Base-by-base conservation (phyloP, 2,329 filamentous ascomycete species). In the Trichoderma lentiforme region DNA sequence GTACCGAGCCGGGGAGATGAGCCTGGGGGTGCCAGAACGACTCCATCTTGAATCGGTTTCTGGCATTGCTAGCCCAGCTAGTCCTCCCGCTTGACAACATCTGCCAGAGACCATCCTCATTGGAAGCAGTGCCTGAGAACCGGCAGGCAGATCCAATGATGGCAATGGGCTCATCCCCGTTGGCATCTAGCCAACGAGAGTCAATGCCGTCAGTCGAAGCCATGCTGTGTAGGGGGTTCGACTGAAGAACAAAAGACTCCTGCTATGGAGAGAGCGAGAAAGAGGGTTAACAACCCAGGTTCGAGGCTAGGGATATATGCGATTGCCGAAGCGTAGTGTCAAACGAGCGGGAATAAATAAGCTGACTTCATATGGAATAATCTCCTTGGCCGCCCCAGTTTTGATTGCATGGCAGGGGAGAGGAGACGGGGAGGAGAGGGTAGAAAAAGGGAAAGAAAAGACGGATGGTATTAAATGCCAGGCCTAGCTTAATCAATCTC, bases 131-230 rank as follows among this genome's bases (percentile, higher is more conserved):
- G 3, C 82, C 82, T 6, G 82, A 80, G 34, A 84, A 82, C 12
- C 82, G 80, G 73, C 82, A 84, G 5, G 77, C 81, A n/a, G 62
- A 80, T 65, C 83, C 83, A 64, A 85, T 76, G 34, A 84, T 78
- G n/a, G 82, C 83, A 70, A 84, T 84, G 26, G 82, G 81, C 67
- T 82, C 81, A 2, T 18, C 64, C 12, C 63, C 70, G 57, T 66
- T 62, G 58, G 63, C 64, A 62, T 72, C 70, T 4, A 72, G 64
- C 70, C 56, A 68, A 12, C 43, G 64, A n/a, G 70, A 24, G 21
- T 68, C 60, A 4, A 60, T 34, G 24, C 28, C 32, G 30, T 71
- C 24, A 21, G 61, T 34, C 28, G 60, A 57, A 58, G 69, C 53
- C 69, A 71, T 71, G 28, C 2, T 71, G 1, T 43, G 60, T 30